Conservation (phyloP, 495 filamentous ascomycete genomes). For the Penicillium desertorum region DNA sequence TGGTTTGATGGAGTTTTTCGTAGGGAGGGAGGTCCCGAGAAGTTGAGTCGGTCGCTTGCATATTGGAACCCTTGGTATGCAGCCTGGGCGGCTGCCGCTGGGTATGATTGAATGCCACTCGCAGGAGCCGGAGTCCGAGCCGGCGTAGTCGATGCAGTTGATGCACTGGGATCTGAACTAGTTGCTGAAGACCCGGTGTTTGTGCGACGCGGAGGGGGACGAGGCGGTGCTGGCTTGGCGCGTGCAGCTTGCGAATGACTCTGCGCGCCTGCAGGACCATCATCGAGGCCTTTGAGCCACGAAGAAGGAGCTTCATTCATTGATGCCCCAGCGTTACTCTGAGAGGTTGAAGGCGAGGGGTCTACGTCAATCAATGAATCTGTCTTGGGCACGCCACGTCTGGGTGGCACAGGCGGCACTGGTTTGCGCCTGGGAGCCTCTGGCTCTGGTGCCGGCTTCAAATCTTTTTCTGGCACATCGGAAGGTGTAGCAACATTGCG, state of each 20-base stretch:
- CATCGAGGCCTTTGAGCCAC: neutral
- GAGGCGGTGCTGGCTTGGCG: slow-evolving; percentile 31
- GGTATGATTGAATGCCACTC: slow-evolving; percentile 30
- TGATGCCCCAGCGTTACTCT: slow-evolving; percentile 16
- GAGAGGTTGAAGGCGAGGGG: slow-evolving; percentile 16
- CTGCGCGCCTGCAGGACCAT: slow-evolving; percentile 2
- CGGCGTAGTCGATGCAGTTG: slow-evolving; percentile 18
- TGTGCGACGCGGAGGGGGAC: slow-evolving; percentile 40
- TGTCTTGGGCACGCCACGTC: slow-evolving; percentile 29
- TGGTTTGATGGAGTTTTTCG: slow-evolving; percentile 33
- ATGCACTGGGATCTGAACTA: slow-evolving; percentile 7
- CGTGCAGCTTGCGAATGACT: slow-evolving; percentile 14
- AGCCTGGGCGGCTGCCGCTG: slow-evolving; percentile 31
- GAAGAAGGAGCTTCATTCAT: slow-evolving; percentile 9
- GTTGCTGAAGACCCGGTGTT: slow-evolving; percentile 30
- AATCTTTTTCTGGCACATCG: neutral
- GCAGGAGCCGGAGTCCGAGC: slow-evolving; percentile 17
- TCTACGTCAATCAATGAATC: slow-evolving; percentile 22
- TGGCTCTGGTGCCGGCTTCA: slow-evolving; percentile 10
- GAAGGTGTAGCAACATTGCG: slow-evolving; percentile 3
- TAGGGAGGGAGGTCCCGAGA: slow-evolving; percentile 23
- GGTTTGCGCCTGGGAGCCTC: slow-evolving; percentile 43
- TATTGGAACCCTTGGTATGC: slow-evolving; percentile 37
- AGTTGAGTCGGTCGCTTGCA: slow-evolving; percentile 35
- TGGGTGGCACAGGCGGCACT: slow-evolving; percentile 46